Evolutionary conservation across 139 green algal species (phyloP), one percentile per base, ranked within the genome.

Genomic region (Chlamydomonas schloesseri): DNA sequence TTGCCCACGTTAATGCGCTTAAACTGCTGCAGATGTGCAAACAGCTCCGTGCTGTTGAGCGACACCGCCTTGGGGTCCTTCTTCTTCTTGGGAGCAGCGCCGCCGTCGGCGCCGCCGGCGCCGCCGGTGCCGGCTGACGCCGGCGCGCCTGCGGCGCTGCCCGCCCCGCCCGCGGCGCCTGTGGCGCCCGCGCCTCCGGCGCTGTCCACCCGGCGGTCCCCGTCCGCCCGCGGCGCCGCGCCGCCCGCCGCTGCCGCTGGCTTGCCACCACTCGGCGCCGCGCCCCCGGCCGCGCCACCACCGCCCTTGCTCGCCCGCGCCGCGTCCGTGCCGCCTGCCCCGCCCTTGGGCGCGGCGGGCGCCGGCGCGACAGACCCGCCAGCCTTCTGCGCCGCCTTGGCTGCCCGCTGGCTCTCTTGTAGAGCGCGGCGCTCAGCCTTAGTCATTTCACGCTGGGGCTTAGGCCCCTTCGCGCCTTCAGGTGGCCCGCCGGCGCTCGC

Each of bases 1-100:
- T 33, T 84, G 37, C 55, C 65, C 67, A 86, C 84, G 13, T 81
- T 84, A 36, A 82, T 65, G 18, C 88, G 74, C 72, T 92, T 92
- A 90, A 94, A 97, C 72, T 94, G 93, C 75, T 93, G 96, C 64
- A 98, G 91, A 88, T 98, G 96, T 20, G 94, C 93, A 90, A 98
- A 98, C 72, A 97, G 91, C 73, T 96, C 94, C 0, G 92, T 91
- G 5, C 85, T 90, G 80, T 87, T 90, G 62, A 89, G 74, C 14
- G 78, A 88, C 67, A 88, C 88, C 10, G 69, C 81, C 69, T 87
- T 87, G 53, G 68, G 69, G 57, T 87, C 81, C 81, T 87, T 87
- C 55, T 87, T 87, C 53, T 87, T 87, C 79, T 76, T 84, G 53
- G 37, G 34, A 2, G 3, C 55, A 65, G 76, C 86, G 72, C 70